Evolutionary conservation across 1,284 basidiomycete genomes (phyloP).

Genomic region (Neonothopanus nambi): DNA sequence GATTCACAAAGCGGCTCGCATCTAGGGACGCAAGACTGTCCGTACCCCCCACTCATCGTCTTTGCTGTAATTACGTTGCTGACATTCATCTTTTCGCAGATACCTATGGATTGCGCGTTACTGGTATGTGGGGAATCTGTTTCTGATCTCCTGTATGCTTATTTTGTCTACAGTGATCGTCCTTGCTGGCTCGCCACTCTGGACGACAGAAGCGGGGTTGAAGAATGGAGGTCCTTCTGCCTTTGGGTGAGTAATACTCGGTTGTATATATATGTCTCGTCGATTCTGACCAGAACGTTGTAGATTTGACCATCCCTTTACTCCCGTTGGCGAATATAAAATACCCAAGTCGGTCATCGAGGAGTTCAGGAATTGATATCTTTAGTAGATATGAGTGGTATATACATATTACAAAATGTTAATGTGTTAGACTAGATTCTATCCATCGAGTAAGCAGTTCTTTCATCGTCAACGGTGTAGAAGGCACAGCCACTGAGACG

Average conservation of each 20-base stretch:
- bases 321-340: constrained; percentile 7
- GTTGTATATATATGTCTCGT: too few relatives aligned
- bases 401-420: too few relatives aligned
- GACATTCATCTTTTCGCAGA: constrained; percentile 9
- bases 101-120: constrained; percentile 51
- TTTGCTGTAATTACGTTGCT: neutral
- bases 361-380: too few relatives aligned
- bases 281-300: neutral
- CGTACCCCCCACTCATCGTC: neutral
- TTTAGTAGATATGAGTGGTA: too few relatives aligned
- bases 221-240: constrained; percentile 43
- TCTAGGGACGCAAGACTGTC: constrained; percentile 41
- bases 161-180: constrained; percentile 39
- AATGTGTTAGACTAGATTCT: too few relatives aligned
- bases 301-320: constrained; percentile 4
- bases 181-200: constrained; percentile 52
- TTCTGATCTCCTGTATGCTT: constrained; percentile 14
- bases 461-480: too few relatives aligned
- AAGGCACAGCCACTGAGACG: too few relatives aligned
- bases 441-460: too few relatives aligned
- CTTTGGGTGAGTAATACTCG: constrained; percentile 27
- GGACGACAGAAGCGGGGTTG: constrained; percentile 51
- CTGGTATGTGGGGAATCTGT: constrained; percentile 12
- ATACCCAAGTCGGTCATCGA: too few relatives aligned
- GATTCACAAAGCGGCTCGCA: constrained; percentile 56